Conservation (phyloP, 345 rosid genomes). For the Ailanthus altissimus region DNA sequence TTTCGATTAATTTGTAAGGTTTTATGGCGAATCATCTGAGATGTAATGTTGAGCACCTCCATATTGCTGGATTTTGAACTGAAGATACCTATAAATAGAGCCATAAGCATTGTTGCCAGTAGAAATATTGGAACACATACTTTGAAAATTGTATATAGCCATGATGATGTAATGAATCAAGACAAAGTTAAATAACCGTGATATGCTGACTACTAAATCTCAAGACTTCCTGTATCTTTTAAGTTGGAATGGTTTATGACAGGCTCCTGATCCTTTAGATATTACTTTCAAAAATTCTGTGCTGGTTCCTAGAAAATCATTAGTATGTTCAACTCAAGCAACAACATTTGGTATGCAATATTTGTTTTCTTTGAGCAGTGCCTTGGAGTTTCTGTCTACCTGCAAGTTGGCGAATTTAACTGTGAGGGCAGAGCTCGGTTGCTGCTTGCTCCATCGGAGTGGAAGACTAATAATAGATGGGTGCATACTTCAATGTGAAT, state of each 20-base stretch:
- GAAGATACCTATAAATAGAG: background rate
- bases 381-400: conserved; percentile 76
- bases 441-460: conserved; percentile 90
- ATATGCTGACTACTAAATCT: background rate
- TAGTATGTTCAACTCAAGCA: background rate
- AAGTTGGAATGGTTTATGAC: background rate
- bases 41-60: conserved; percentile 10
- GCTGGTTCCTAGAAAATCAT: conserved; percentile 20
- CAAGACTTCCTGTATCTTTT: background rate
- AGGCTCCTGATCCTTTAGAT: background rate
- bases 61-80: conserved; percentile 10
- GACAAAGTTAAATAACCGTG: background rate
- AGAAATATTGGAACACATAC: background rate
- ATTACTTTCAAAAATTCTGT: conserved; percentile 2
- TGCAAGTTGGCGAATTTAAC: conserved; percentile 86
- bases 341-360: conserved; percentile 17
- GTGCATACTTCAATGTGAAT: conserved; percentile 86
- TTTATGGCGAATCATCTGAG: conserved; percentile 13
- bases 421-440: conserved; percentile 89
- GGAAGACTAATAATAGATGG: conserved; percentile 87
- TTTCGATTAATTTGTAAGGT: background rate
- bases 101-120: background rate
- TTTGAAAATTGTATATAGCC: background rate
- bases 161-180: background rate
- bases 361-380: conserved; percentile 54